These are phyloP conservation scores for Delitschia confertaspora DNA, from an alignment of 495 filamentous ascomycete genomes.

Conservation along the genomic window DNA sequence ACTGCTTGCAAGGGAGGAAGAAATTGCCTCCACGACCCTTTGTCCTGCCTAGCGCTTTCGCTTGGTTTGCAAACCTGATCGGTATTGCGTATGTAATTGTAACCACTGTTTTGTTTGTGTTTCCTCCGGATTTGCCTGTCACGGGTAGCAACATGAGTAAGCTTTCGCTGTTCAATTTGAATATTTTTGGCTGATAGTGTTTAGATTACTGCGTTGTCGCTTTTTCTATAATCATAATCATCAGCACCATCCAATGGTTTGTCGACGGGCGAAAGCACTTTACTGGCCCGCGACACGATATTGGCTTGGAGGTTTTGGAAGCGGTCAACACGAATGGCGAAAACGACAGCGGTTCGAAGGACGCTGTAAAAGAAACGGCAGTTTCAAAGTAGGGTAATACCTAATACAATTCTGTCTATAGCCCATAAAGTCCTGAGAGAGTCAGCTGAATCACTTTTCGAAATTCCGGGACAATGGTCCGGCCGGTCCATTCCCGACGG, in stretches of 20 bases:
- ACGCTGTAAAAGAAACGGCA: too few relatives aligned
- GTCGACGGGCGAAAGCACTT: constrained; percentile 68
- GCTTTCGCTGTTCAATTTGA: constrained; percentile 3
- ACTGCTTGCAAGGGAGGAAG: constrained; percentile 53
- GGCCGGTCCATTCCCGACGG: too few relatives aligned
- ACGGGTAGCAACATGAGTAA: constrained; percentile 65
- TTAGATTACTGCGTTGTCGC: constrained; percentile 55
- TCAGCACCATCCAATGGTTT: constrained; percentile 59
- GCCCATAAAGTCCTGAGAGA: too few relatives aligned
- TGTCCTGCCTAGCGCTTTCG: constrained; percentile 47
- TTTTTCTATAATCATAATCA: constrained; percentile 57
- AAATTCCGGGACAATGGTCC: too few relatives aligned
- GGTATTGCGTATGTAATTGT: constrained; percentile 56
- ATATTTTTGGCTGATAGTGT: constrained; percentile 1
- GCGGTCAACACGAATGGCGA: too few relatives aligned
- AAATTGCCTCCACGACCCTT: constrained; percentile 58
- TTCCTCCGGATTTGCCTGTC: constrained; percentile 59
- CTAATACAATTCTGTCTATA: too few relatives aligned
- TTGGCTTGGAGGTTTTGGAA: constrained; percentile 21
- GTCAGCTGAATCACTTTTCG: too few relatives aligned
- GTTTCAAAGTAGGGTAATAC: too few relatives aligned
- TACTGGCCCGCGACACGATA: constrained; percentile 49
- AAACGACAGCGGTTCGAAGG: too few relatives aligned
- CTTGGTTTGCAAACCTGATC: constrained; percentile 56
- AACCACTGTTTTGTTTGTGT: constrained; percentile 67